A percentile compares a stretch with the other conserved stretches of the same genome.
Evolutionary conservation across 2,329 filamentous ascomycete species (phyloP).

Genomic region (Pseudocercospora ulei): DNA sequence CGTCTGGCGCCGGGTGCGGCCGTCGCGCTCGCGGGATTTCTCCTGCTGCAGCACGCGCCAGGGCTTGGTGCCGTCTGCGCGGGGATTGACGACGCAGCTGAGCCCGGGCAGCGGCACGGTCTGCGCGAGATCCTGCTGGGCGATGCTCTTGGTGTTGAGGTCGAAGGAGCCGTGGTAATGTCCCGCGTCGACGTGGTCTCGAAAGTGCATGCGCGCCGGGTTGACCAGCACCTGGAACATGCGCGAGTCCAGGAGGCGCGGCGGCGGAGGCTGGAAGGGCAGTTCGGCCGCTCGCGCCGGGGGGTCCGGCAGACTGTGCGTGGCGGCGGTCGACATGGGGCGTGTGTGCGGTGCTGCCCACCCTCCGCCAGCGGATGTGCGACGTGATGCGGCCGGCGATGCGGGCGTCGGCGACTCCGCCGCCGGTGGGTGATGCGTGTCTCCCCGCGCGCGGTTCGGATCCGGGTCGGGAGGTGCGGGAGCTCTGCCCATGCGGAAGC

Average conservation of each 20-base stretch:
- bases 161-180: constrained; percentile 31
- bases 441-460: background rate
- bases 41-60: constrained; percentile 29
- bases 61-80: constrained; percentile 33
- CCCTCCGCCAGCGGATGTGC: background rate
- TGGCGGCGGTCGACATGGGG: constrained; percentile 18
- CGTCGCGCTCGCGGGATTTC: constrained; percentile 25
- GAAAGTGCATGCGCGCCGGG: constrained; percentile 35
- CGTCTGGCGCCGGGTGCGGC: constrained; percentile 29
- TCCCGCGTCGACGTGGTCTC: constrained; percentile 36
- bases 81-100: constrained; percentile 35
- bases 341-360: constrained; percentile 17
- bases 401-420: constrained; percentile 7
- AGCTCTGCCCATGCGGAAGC: constrained; percentile 37
- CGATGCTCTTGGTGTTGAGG: constrained; percentile 26
- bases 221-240: constrained; percentile 39
- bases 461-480: constrained; percentile 13
- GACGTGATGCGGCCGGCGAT: constrained; percentile 1
- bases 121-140: constrained; percentile 35
- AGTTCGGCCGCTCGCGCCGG: constrained; percentile 10
- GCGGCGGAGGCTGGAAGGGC: constrained; percentile 19
- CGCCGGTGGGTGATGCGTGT: background rate
- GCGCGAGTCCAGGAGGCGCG: constrained; percentile 19
- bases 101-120: constrained; percentile 37
- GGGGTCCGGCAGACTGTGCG: constrained; percentile 14